Base-by-base conservation (phyloP, 2,329 filamentous ascomycete genomes). In the Pseudophaeomoniella oleicola region DNA sequence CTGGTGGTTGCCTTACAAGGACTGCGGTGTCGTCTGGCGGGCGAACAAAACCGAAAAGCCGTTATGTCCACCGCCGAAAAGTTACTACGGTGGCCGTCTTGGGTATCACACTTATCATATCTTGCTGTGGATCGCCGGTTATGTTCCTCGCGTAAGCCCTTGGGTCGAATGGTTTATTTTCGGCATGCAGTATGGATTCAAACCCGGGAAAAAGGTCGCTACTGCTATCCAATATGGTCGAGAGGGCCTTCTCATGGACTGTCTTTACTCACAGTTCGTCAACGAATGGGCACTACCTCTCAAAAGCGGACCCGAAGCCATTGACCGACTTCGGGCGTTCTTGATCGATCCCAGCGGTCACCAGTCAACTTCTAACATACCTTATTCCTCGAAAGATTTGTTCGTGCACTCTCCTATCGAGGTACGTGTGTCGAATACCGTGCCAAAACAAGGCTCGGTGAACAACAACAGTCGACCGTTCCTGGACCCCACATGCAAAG, bases 281-380 rank as follows among this genome's bases (percentile, higher is more conserved):
- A 94, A 98, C 56, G 90, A 98, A 56, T 98, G 90, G 90, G 88
- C 88, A 0, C 71, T 98, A 4, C 88, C 90, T 1, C 68, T 98
- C 1, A 66, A 75, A 44, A 80, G 81, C 46, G 90, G 90, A 0
- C 88, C 88, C 11, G 87, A 94, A 58, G 87, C 85, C 5, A 73
- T 98, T 31, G 71, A 66, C 19, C 76, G 90, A 6, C 69, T 98
- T 10, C 82, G 79, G 29, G 80, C 82, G 34, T 98, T 90, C 90
- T 68, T 98, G 37, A 80, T 82, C 35, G n/a, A 27, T n/a, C 22
- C 22, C 9, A 70, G 73, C 13, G 81, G 90, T 48, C 62, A 69
- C 45, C 77, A 78, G 54, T 69, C 73, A 5, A 63, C 64, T 29
- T 77, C 79, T 44, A 64, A 68, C 30, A 90, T 94, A 44, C 86